These are phyloP conservation scores for Plasmopara muralis DNA, from an alignment of 352 stramenopile genomes.

Conservation along the genomic window DNA sequence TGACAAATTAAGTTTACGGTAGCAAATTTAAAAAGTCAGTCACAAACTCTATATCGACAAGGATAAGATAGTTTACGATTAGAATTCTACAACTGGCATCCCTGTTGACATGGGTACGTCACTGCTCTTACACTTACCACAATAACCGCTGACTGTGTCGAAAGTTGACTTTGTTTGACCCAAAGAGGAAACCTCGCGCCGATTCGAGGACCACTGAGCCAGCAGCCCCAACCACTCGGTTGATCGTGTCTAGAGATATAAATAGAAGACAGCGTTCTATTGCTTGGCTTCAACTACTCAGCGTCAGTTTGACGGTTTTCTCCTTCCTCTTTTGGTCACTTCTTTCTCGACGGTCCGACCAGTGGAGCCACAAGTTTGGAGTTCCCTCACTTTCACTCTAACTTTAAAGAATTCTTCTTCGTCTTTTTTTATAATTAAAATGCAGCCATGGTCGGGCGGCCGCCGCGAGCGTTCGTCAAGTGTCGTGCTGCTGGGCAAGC, in stretches of 20 bases:
- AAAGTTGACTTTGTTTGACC: not conserved
- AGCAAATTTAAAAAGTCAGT: no score
- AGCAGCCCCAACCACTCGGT: constrained; percentile 14
- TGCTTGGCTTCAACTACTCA: constrained; percentile 8
- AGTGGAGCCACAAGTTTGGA: constrained; percentile 1
- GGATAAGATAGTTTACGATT: no score
- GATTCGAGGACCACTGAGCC: constrained; percentile 11
- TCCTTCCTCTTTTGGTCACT: constrained; percentile 3
- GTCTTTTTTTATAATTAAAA: constrained; percentile 6
- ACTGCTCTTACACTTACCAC: not conserved
- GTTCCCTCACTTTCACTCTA: constrained; percentile 17
- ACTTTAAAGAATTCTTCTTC: constrained; percentile 2
- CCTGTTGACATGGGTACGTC: not conserved
- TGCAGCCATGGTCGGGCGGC: constrained; percentile 26
- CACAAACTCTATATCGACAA: no score
- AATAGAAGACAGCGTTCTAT: not conserved
- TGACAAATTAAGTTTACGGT: no score
- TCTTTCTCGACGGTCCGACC: constrained; percentile 2
- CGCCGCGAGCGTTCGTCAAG: constrained; percentile 32
- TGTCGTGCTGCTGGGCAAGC: constrained; percentile 37
- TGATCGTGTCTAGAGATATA: constrained; percentile 14
- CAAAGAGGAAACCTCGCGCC: constrained; percentile 1
- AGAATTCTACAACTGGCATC: not conserved
- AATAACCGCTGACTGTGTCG: no score
- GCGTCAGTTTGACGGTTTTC: constrained; percentile 21